phyloP scores from a whole-genome alignment of 2,329 filamentous ascomycete genomes.

The Aspergillus quadrilineatus region DNA sequence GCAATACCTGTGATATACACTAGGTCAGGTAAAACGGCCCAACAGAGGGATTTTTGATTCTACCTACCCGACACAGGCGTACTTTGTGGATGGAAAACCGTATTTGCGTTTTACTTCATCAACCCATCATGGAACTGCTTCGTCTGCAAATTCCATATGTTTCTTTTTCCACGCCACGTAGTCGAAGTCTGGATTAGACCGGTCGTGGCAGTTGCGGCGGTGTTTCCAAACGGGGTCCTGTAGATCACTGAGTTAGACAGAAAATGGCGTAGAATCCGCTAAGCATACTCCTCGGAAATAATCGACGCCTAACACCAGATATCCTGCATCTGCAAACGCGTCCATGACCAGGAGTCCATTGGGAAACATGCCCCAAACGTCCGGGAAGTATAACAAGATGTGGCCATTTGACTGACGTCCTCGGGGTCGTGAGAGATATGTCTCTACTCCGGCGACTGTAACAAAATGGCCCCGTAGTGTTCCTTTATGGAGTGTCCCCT shows the following conservation, averaged over 20 bases:
- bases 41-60: not conserved
- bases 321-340: slow-evolving; percentile 2
- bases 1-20: not conserved
- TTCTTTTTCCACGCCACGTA: slow-evolving; percentile 51
- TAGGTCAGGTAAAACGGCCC: not conserved
- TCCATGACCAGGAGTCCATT: slow-evolving; percentile 6
- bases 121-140: slow-evolving; percentile 38
- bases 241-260: not conserved
- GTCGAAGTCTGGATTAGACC: slow-evolving; percentile 42
- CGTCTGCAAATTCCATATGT: slow-evolving; percentile 45
- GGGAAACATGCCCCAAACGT: not conserved
- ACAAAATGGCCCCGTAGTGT: not conserved
- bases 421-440: not conserved
- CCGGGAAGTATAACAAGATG: slow-evolving; percentile 2
- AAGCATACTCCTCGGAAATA: not conserved
- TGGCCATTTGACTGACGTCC: not conserved
- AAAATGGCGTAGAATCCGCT: not conserved
- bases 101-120: not conserved
- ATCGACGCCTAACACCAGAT: not conserved
- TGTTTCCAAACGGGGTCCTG: slow-evolving; percentile 26
- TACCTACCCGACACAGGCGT: not conserved
- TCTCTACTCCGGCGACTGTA: not conserved
- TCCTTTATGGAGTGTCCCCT: not conserved
- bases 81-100: not conserved
- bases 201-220: slow-evolving; percentile 28